Evolutionary conservation across 495 filamentous ascomycete genomes (phyloP), one percentile per base, ranked within the genome.

Genomic region (Durotheca rogersii): DNA sequence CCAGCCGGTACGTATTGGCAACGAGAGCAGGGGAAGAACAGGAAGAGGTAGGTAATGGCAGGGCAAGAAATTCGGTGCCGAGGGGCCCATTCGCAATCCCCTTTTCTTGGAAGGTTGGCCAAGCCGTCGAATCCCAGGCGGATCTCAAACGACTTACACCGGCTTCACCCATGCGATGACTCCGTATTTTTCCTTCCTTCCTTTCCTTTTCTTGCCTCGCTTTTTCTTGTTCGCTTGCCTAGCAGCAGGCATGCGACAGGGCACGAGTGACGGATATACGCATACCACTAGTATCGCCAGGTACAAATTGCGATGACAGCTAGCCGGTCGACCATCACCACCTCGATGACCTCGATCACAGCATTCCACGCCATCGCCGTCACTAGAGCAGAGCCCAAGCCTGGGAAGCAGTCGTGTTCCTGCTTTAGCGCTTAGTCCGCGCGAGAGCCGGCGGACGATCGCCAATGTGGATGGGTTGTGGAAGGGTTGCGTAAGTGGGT

Each of bases 91-190:
- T 47, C 41, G 34, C 49, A 46, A 46, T 58, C 47, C 32, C 18
- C 42, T 53, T 52, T 53, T 14, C 50, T 27, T 27, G 23, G 23
- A 27, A 27, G 23, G 4, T 56, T 55, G 56, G 56, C 51, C n/a
- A 32, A 43, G 32, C 47, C 30, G 30, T 56, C 20, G 33, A 33
- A 60, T 56, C 51, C 56, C 11, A 51, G 56, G 27, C 38, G 18
- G 51, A 60, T 56, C 56, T 56, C 56, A 60, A 60, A 60, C 56
- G n/a, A 48, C 51, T n/a, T 19, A 44, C 46, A 51, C 45, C 21
- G 25, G 41, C 36, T n/a, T 35, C n/a, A n/a, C 41, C 37, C 54
- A 53, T 59, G 50, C 43, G 16, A n/a, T n/a, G n/a, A 60, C 56
- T 60, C 51, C 56, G 51, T 60, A 50, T 32, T 30, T 58, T 55